These are phyloP conservation scores for Grammothele lineata DNA, from an alignment of 768 basidiomycete species.

Conservation along the genomic window DNA sequence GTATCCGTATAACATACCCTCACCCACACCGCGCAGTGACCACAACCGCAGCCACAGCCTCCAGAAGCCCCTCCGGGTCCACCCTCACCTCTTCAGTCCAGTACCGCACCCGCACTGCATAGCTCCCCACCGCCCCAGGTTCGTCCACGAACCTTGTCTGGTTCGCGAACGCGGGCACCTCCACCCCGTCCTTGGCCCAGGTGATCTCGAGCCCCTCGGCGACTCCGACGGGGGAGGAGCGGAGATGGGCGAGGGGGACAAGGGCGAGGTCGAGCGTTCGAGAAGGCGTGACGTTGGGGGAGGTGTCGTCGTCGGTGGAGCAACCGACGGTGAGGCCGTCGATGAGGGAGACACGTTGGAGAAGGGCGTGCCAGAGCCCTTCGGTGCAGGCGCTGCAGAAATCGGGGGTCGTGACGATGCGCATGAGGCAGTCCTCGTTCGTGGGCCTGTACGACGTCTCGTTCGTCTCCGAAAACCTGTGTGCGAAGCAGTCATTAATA, in stretches of 20 bases:
- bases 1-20: too few species aligned
- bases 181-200: slow-evolving; percentile 49
- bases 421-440: slow-evolving; percentile 82
- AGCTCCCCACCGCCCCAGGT: slow-evolving; percentile 34
- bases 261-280: slow-evolving; percentile 45
- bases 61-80: slow-evolving; percentile 36
- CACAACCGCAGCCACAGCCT: slow-evolving; percentile 3
- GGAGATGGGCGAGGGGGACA: slow-evolving; percentile 58
- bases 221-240: slow-evolving; percentile 25
- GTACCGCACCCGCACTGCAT: slow-evolving; percentile 46
- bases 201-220: slow-evolving; percentile 51
- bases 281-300: slow-evolving; percentile 41
- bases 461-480: slow-evolving; percentile 61
- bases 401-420: slow-evolving; percentile 59
- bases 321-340: slow-evolving; percentile 47
- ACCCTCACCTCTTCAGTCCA: slow-evolving; percentile 52
- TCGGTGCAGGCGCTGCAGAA: slow-evolving; percentile 76
- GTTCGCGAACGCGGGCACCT: slow-evolving; percentile 45
- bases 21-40: slow-evolving; percentile 1
- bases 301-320: slow-evolving; percentile 26
- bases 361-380: slow-evolving; percentile 66
- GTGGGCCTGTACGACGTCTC: slow-evolving; percentile 74
- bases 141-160: slow-evolving; percentile 42
- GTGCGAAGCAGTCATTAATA: too few species aligned
- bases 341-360: slow-evolving; percentile 56